Percentiles rank a stretch among this genome's conserved stretches.
phyloP scores from a whole-genome alignment of 2,329 filamentous ascomycete genomes.

The Fusarium tjaetaba region DNA sequence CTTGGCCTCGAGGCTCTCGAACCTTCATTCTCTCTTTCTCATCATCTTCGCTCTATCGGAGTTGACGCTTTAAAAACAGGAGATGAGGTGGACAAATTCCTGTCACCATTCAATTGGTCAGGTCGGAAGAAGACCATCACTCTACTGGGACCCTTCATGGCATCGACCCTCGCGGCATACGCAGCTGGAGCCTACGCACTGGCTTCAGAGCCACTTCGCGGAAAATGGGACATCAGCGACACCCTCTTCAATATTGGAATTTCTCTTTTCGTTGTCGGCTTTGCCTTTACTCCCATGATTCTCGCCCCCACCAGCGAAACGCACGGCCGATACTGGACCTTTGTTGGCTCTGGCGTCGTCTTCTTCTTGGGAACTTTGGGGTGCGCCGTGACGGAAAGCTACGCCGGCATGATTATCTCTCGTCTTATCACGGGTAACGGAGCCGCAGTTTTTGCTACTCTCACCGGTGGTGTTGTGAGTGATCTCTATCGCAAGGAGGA shows the following conservation, averaged over 20 bases:
- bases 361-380: conserved; percentile 56
- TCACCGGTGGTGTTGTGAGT: conserved; percentile 72
- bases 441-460: conserved; percentile 57
- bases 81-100: background rate
- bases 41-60: background rate
- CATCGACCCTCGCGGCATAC: conserved; percentile 71
- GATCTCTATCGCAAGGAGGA: conserved; percentile 72
- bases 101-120: conserved; percentile 26
- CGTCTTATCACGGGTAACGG: conserved; percentile 71
- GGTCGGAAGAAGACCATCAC: conserved; percentile 26
- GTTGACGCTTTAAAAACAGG: background rate
- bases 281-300: conserved; percentile 73
- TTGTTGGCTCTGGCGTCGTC: conserved; percentile 44
- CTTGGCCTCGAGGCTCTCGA: conserved; percentile 11
- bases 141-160: conserved; percentile 41
- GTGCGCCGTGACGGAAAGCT: conserved; percentile 67
- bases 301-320: conserved; percentile 75
- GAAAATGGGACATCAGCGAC: conserved; percentile 65
- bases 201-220: conserved; percentile 62
- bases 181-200: conserved; percentile 71
- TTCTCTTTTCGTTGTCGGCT: conserved; percentile 71
- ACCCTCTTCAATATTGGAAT: conserved; percentile 69
- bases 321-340: conserved; percentile 52
- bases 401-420: conserved; percentile 69
- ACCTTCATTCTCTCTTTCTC: background rate